Base-by-base conservation (phyloP, 768 basidiomycete genomes). In the Tephrocybe sp. region DNA sequence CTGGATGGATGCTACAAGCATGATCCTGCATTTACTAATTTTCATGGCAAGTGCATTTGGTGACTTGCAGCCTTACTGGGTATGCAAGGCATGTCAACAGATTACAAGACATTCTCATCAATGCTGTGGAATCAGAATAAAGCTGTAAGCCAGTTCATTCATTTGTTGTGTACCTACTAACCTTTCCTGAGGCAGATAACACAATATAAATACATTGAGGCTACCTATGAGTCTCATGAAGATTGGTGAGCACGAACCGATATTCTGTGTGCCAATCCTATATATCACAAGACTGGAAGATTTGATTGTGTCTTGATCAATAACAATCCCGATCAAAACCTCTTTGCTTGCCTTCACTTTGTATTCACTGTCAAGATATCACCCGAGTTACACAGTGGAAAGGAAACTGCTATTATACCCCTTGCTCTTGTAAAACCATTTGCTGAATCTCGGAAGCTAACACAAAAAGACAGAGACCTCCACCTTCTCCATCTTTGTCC, bases 381-480 rank as follows among this genome's bases (percentile, higher is more conserved):
- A 8, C 11, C 9, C n/a, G 21, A 39, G 9, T 11, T 44, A 27
- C 26, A 28, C 5, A 5, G 16, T 37, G 19, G 32, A 27, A 6
- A 22, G 2, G 12, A 27, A 9, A 2, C 21, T 36, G 24, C 15
- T 11, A 4, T n/a, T 1, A 28, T 47, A 16, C 24, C 45, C 16
- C 22, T 50, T 11, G 49, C 49, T 19, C 31, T 42, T 9, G 21
- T 50, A 13, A 31, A 35, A 4, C 40, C 31, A 26, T 50, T 43
- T 24, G 9, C 5, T 5, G 15, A 34, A 34, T 7, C 32, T 34
- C 28, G 30, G 15, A 12, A 4, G 1, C 6, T 24, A 6, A 22
- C 15, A 34, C 18, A 46, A 34, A 63, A 57, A 32, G 65, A 70
- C 21, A 45, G 42, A 4, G 60, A 61, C 37, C 49, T 70, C 16